Evolutionary conservation across 2,329 filamentous ascomycete species (phyloP).

Genomic region (Septoria linicola): DNA sequence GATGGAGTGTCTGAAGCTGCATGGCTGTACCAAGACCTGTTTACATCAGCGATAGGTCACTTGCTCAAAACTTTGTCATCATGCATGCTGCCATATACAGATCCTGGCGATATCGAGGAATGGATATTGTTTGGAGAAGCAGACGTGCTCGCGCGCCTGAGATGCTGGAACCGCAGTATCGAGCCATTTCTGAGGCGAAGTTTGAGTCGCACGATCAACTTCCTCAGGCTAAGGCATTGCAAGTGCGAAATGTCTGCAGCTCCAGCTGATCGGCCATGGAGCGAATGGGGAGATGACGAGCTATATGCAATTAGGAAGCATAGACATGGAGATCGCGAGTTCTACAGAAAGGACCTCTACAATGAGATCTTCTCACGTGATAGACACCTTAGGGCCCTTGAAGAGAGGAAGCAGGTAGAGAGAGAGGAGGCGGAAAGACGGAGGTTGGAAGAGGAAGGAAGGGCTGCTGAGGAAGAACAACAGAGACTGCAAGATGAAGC

Average conservation of each 20-base stretch:
- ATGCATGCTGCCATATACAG: not conserved
- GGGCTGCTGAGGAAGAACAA: no score
- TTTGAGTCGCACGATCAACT: not conserved
- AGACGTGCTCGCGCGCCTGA: not conserved
- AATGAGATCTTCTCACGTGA: not conserved
- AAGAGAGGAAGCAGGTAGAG: no score
- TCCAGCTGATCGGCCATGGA: not conserved
- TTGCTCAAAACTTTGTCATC: not conserved
- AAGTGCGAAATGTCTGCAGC: not conserved
- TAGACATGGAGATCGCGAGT: not conserved
- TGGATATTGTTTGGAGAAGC: not conserved
- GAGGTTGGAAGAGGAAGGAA: no score
- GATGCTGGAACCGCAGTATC: not conserved
- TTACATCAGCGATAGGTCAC: not conserved
- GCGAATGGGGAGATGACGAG: not conserved
- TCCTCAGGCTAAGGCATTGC: not conserved
- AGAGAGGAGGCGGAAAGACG: no score
- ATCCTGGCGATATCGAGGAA: not conserved
- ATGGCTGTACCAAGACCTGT: not conserved
- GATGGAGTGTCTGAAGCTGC: not conserved
- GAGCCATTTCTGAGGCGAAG: not conserved
- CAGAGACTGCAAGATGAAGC: no score
- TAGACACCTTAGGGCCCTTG: no score
- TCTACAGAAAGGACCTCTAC: not conserved
- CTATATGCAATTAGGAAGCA: not conserved